A percentile compares a stretch with the other conserved stretches of the same genome.
Conservation (phyloP, 192 early-diverging fungal species). For the Podila epicladia region DNA sequence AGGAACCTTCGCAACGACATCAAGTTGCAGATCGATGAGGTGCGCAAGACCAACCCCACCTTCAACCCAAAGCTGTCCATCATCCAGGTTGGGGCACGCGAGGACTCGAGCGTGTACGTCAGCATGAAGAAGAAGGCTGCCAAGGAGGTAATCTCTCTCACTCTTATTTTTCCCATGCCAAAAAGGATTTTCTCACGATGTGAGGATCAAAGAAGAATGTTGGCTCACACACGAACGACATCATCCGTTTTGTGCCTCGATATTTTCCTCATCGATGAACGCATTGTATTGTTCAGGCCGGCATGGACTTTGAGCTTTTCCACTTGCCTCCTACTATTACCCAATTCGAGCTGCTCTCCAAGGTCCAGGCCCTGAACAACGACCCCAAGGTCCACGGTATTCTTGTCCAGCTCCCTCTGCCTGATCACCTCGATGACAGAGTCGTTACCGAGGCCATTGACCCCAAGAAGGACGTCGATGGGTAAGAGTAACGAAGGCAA, state of each 20-base stretch:
- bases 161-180: neutral
- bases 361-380: constrained; percentile 81
- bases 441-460: constrained; percentile 87
- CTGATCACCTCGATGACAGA: constrained; percentile 84
- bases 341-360: constrained; percentile 67
- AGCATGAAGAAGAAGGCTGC: constrained; percentile 94
- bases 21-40: constrained; percentile 72
- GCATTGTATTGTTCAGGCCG: constrained; percentile 11
- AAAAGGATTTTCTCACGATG: neutral
- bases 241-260: neutral
- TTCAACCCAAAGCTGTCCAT: constrained; percentile 90
- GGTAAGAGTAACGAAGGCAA: constrained; percentile 56
- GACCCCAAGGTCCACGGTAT: constrained; percentile 91
- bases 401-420: constrained; percentile 95
- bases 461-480: constrained; percentile 96
- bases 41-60: constrained; percentile 67
- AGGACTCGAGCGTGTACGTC: constrained; percentile 96
- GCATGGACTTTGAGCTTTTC: constrained; percentile 52
- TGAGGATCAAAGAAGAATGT: neutral
- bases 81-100: constrained; percentile 93
- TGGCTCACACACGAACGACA: neutral
- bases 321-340: constrained; percentile 46
- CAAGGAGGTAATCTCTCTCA: constrained; percentile 68
- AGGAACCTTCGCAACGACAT: constrained; percentile 79
- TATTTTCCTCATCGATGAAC: neutral